Conservation (phyloP, 2,329 filamentous ascomycete genomes). For the Aspergillus sp. region DNA sequence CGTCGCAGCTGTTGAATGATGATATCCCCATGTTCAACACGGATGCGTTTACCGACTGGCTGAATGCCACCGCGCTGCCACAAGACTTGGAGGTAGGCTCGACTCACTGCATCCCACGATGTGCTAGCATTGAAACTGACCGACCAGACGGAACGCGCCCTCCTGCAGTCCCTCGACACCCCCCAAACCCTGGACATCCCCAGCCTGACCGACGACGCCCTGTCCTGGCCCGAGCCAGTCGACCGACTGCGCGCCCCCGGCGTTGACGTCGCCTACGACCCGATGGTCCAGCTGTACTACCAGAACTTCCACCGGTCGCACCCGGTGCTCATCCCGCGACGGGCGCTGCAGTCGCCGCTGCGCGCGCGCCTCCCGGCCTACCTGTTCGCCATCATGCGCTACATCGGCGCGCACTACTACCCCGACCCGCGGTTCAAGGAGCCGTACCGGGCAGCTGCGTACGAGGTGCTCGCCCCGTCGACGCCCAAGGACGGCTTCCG, state of each 20-base stretch:
- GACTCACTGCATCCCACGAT: neutral
- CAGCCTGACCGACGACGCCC: slow-evolving; percentile 7
- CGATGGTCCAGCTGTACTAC: slow-evolving; percentile 49
- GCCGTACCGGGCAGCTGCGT: slow-evolving; percentile 17
- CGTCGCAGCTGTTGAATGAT: slow-evolving; percentile 9
- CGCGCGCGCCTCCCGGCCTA: slow-evolving; percentile 39
- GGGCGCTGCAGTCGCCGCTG: slow-evolving; percentile 23
- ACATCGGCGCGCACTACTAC: slow-evolving; percentile 52
- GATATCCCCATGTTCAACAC: slow-evolving; percentile 8
- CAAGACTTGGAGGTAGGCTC: slow-evolving; percentile 12
- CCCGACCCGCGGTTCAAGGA: slow-evolving; percentile 26
- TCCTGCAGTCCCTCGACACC: slow-evolving; percentile 13
- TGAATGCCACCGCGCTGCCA: slow-evolving; percentile 10
- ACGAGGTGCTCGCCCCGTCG: slow-evolving; percentile 10
- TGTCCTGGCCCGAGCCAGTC: slow-evolving; percentile 3
- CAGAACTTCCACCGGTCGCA: slow-evolving; percentile 51
- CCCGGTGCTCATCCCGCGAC: slow-evolving; percentile 50
- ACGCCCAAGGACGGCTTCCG: slow-evolving; percentile 26
- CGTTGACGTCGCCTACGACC: slow-evolving; percentile 20
- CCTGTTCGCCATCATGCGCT: slow-evolving; percentile 49
- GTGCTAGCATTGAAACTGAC: too few species aligned
- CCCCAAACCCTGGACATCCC: slow-evolving; percentile 6
- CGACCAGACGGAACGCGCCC: slow-evolving; percentile 9
- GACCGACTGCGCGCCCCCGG: slow-evolving; percentile 4
- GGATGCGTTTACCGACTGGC: slow-evolving; percentile 15